These are phyloP conservation scores for Peronospora belbahrii DNA, from an alignment of 352 stramenopile genomes.

Conservation along the genomic window DNA sequence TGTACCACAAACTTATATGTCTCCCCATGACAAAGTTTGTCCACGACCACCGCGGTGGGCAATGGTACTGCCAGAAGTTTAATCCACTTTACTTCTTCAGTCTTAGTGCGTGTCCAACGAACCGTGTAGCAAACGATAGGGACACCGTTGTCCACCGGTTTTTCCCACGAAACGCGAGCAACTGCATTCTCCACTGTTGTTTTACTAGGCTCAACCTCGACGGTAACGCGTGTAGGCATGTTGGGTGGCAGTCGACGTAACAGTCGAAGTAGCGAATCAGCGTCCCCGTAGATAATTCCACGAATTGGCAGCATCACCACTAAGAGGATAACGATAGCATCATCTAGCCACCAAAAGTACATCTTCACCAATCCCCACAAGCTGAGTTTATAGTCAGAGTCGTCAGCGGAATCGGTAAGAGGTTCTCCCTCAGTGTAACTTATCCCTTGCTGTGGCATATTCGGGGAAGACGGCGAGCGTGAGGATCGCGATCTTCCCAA, in stretches of 20 bases:
- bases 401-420: conserved; percentile 1
- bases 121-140: conserved; percentile 80
- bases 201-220: conserved; percentile 54
- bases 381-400: conserved; percentile 14
- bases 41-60: conserved; percentile 48
- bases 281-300: conserved; percentile 78
- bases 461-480: conserved; percentile 20
- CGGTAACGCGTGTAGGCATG: conserved; percentile 71
- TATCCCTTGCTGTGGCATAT: conserved; percentile 2
- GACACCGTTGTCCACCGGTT: conserved; percentile 66
- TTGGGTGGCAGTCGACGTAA: conserved; percentile 66
- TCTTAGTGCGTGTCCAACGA: conserved; percentile 70
- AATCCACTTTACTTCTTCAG: conserved; percentile 68
- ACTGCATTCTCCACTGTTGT: conserved; percentile 46
- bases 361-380: conserved; percentile 46
- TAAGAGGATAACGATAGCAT: conserved; percentile 63
- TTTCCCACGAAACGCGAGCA: conserved; percentile 71
- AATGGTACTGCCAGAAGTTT: conserved; percentile 62
- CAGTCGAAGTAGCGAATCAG: conserved; percentile 58
- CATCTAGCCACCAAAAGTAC: conserved; percentile 83
- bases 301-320: conserved; percentile 73
- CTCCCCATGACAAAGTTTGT: conserved; percentile 64
- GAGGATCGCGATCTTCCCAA: conserved; percentile 21
- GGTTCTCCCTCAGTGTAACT: conserved; percentile 8
- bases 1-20: conserved; percentile 84